Conservation (phyloP, 345 rosid genomes). For the Carallia brachiata region DNA sequence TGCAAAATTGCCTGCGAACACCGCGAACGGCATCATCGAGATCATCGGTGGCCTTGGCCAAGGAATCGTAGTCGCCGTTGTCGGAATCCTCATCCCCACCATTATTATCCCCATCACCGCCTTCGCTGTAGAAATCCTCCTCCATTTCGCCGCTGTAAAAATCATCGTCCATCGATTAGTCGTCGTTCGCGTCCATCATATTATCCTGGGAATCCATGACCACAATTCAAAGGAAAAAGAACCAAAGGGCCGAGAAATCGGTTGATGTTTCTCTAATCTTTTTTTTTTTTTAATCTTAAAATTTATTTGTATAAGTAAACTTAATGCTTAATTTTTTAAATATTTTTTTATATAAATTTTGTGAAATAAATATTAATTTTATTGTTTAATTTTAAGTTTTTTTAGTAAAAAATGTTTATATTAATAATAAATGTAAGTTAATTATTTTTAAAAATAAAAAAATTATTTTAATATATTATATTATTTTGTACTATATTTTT, state of each 20-base stretch:
- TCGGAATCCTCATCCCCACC: conserved; percentile 7
- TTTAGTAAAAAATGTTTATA: no score
- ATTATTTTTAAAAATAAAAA: no score
- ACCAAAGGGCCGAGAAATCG: background rate
- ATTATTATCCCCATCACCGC: conserved; percentile 27
- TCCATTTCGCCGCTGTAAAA: conserved; percentile 73
- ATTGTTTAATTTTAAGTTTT: no score
- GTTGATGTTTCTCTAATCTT: background rate
- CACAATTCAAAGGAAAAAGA: background rate
- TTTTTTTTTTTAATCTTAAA: no score
- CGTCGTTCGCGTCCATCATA: conserved; percentile 70
- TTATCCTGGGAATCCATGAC: conserved; percentile 73
- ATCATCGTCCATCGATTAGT: conserved; percentile 69
- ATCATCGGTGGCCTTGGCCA: conserved; percentile 55
- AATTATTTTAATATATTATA: no score
- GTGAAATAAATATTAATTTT: no score
- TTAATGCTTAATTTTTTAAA: no score
- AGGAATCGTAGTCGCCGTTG: conserved; percentile 51
- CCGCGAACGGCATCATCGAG: conserved; percentile 37
- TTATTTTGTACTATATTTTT: no score
- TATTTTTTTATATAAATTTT: no score
- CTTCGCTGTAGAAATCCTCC: conserved; percentile 54
- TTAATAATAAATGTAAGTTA: no score
- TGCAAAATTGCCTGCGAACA: conserved; percentile 51
- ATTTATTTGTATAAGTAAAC: no score